Percentiles rank a stretch among this genome's conserved stretches.
These are phyloP conservation scores for Penicillium goetzii DNA, from an alignment of 495 filamentous ascomycete species.

Conservation along the genomic window DNA sequence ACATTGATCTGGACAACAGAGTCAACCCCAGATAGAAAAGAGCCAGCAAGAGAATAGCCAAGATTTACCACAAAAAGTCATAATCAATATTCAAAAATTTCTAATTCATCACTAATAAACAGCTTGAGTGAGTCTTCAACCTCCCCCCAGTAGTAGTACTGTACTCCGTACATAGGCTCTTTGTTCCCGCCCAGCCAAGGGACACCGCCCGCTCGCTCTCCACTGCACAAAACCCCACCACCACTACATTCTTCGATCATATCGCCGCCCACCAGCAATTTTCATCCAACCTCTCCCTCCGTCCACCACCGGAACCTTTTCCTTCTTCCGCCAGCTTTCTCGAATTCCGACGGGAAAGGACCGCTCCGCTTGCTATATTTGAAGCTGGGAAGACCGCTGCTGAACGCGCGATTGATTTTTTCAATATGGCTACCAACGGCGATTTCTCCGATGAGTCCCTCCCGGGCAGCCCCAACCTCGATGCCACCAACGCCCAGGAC, in stretches of 20 bases:
- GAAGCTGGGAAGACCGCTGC: slow-evolving; percentile 12
- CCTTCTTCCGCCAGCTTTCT: slow-evolving; percentile 12
- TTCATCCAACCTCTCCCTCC: slow-evolving; percentile 38
- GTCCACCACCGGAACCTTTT: slow-evolving; percentile 26
- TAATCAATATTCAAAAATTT: background rate
- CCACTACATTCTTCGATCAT: slow-evolving; percentile 43
- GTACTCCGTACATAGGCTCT: no score
- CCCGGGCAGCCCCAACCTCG: slow-evolving; percentile 61
- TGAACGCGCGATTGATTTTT: slow-evolving; percentile 27
- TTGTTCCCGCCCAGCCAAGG: slow-evolving; percentile 5
- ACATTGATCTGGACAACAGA: background rate
- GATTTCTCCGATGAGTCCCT: slow-evolving; percentile 64
- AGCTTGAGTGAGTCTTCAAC: background rate
- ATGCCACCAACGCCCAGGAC: slow-evolving; percentile 55
- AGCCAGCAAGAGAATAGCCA: background rate
- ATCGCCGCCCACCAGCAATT: slow-evolving; percentile 52
- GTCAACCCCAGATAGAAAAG: background rate
- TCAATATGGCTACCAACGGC: slow-evolving; percentile 67
- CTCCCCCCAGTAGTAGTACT: background rate
- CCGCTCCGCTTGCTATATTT: slow-evolving; percentile 4
- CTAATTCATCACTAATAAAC: background rate
- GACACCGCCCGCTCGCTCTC: slow-evolving; percentile 49
- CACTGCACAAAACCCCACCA: slow-evolving; percentile 50
- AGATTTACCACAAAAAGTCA: background rate
- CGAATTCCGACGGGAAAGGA: slow-evolving; percentile 10